Conservation (phyloP, 202 grass and related monocot species). For the Carex sylvatica region DNA sequence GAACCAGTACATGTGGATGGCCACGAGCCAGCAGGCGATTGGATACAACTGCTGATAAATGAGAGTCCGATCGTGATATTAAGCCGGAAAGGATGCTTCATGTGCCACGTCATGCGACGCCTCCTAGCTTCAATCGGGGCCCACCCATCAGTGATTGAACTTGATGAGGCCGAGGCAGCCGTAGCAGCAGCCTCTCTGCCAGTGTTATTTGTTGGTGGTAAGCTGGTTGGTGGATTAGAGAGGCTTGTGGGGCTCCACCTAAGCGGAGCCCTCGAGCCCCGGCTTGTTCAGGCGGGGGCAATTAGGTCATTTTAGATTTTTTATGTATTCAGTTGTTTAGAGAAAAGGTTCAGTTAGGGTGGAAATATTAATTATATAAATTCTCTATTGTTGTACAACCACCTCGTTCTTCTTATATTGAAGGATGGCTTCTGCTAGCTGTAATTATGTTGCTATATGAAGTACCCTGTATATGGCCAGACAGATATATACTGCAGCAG, state of each 20-base stretch:
- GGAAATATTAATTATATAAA: slow-evolving; percentile 1
- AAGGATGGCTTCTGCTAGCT: neutral
- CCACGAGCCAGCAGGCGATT: slow-evolving; percentile 35
- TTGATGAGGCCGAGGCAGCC: slow-evolving; percentile 42
- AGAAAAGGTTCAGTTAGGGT: neutral
- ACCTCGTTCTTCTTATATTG: neutral
- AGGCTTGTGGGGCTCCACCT: slow-evolving; percentile 83
- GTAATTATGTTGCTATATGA: neutral
- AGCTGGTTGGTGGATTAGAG: slow-evolving; percentile 71
- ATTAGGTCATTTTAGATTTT: slow-evolving; percentile 23
- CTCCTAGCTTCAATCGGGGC: slow-evolving; percentile 67
- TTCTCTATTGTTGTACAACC: neutral
- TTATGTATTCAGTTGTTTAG: neutral
- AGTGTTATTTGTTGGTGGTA: slow-evolving; percentile 80
- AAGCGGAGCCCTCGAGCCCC: slow-evolving; percentile 66
- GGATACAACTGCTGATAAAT: slow-evolving; percentile 53
- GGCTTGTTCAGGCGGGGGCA: slow-evolving; percentile 63
- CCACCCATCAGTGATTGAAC: slow-evolving; percentile 78
- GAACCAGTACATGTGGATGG: slow-evolving; percentile 12
- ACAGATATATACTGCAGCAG: neutral
- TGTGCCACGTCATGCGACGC: slow-evolving; percentile 72
- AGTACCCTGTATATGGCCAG: neutral
- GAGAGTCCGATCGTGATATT: slow-evolving; percentile 83
- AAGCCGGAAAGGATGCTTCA: slow-evolving; percentile 62
- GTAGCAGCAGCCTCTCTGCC: slow-evolving; percentile 35